Evolutionary conservation across 1,284 basidiomycete genomes (phyloP).

Genomic region (Malassezia nana): DNA sequence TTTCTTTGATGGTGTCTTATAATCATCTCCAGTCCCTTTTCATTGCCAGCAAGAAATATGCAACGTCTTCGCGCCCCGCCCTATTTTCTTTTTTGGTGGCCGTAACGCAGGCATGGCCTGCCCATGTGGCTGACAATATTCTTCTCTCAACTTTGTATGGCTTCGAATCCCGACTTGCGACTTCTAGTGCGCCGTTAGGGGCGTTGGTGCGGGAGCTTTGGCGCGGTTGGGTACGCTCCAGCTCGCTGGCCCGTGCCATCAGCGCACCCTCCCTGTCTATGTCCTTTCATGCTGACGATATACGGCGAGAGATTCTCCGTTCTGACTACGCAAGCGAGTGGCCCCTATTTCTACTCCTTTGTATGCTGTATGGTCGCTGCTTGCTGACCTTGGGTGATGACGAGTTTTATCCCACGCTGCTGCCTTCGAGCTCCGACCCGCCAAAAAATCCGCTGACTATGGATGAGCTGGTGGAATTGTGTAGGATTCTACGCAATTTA

Average conservation of each 20-base stretch:
- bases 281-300: slow-evolving; percentile 20
- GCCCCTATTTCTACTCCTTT: slow-evolving; percentile 65
- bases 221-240: slow-evolving; percentile 39
- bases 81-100: slow-evolving; percentile 38
- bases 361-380: slow-evolving; percentile 72
- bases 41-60: slow-evolving; percentile 27
- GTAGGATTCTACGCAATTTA: slow-evolving; percentile 63
- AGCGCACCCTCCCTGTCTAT: slow-evolving; percentile 15
- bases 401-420: slow-evolving; percentile 66
- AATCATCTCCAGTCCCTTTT: slow-evolving; percentile 30
- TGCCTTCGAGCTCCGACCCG: neutral
- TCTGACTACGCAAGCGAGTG: slow-evolving; percentile 25
- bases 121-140: slow-evolving; percentile 20
- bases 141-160: slow-evolving; percentile 24
- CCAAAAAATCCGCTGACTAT: slow-evolving; percentile 56
- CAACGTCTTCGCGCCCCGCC: slow-evolving; percentile 27
- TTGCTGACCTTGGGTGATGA: slow-evolving; percentile 89
- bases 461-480: slow-evolving; percentile 67
- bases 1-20: slow-evolving; percentile 22
- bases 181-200: neutral
- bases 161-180: neutral
- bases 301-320: slow-evolving; percentile 16
- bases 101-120: slow-evolving; percentile 32
- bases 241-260: slow-evolving; percentile 23
- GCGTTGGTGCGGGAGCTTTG: slow-evolving; percentile 41